Evolutionary conservation across 2,329 filamentous ascomycete species (phyloP).

Genomic region (Penicillium griseofulvum): DNA sequence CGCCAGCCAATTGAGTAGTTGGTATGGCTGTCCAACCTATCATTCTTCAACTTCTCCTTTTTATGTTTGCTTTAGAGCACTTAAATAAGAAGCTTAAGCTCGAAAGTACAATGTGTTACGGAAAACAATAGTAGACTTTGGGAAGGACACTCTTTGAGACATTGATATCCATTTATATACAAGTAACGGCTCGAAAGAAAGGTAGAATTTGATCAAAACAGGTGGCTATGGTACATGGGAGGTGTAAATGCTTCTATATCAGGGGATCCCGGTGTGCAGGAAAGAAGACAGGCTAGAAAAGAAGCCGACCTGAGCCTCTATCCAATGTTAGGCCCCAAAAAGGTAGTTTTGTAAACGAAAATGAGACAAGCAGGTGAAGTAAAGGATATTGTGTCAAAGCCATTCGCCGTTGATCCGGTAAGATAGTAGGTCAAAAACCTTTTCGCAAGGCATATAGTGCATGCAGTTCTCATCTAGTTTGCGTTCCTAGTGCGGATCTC

Average conservation of each 20-base stretch:
- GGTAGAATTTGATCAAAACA: constrained; percentile 5
- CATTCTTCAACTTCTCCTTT: neutral
- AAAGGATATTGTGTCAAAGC: neutral
- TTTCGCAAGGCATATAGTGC: neutral
- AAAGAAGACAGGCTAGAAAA: neutral
- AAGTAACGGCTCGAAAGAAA: neutral
- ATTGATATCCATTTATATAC: constrained; percentile 9
- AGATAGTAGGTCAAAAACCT: neutral
- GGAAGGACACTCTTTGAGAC: neutral
- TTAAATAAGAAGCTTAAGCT: neutral
- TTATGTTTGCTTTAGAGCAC: too few species aligned
- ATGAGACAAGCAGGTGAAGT: neutral
- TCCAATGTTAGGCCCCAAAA: neutral
- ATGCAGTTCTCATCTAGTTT: neutral
- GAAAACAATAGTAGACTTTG: neutral
- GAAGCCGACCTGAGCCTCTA: neutral
- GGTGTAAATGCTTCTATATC: constrained; percentile 6
- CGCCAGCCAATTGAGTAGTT: too few species aligned
- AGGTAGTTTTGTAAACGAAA: neutral
- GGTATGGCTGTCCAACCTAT: neutral
- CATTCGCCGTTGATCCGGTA: neutral
- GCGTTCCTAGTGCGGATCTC: neutral
- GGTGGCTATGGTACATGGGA: constrained; percentile 14
- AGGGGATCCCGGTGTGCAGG: neutral
- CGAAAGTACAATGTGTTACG: neutral